Evolutionary conservation across 805 yeast genomes (phyloP).

Genomic region (Suhomyces faveliae): DNA sequence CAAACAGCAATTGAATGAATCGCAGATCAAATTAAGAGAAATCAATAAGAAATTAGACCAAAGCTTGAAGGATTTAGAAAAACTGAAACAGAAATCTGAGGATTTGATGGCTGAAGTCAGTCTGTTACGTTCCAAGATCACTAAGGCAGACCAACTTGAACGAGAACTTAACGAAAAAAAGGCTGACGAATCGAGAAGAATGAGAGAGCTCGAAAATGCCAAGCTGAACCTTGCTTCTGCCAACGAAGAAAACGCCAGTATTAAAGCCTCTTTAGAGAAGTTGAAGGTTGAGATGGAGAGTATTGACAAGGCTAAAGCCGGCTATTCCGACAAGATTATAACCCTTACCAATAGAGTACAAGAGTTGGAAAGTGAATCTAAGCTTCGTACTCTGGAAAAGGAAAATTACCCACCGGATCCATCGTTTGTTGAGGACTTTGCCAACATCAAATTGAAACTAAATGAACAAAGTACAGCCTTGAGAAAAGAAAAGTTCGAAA

Average conservation of each 20-base stretch:
- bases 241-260: conserved; percentile 6
- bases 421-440: conserved; percentile 43
- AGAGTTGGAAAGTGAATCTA: conserved; percentile 17
- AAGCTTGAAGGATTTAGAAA: conserved; percentile 22
- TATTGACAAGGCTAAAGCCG: conserved; percentile 20
- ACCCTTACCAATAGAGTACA: conserved; percentile 22
- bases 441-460: conserved; percentile 48
- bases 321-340: conserved; percentile 28
- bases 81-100: conserved; percentile 8
- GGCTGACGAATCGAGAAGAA: conserved; percentile 3
- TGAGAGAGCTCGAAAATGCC: conserved; percentile 14
- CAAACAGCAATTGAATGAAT: conserved; percentile 15
- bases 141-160: conserved; percentile 7
- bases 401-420: conserved; percentile 40
- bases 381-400: conserved; percentile 27
- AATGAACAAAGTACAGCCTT: conserved; percentile 51
- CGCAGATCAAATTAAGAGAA: conserved; percentile 13
- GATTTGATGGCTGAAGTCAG: conserved; percentile 15
- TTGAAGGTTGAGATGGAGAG: conserved; percentile 24
- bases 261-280: conserved; percentile 11
- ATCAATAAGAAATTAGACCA: conserved; percentile 17
- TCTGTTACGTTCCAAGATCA: conserved; percentile 9
- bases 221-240: conserved; percentile 7
- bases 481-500: conserved; percentile 47
- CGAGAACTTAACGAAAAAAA: conserved; percentile 8